These are phyloP conservation scores for Cupressus sempervirens DNA, from an alignment of 75 land plant genomes.

Conservation along the genomic window DNA sequence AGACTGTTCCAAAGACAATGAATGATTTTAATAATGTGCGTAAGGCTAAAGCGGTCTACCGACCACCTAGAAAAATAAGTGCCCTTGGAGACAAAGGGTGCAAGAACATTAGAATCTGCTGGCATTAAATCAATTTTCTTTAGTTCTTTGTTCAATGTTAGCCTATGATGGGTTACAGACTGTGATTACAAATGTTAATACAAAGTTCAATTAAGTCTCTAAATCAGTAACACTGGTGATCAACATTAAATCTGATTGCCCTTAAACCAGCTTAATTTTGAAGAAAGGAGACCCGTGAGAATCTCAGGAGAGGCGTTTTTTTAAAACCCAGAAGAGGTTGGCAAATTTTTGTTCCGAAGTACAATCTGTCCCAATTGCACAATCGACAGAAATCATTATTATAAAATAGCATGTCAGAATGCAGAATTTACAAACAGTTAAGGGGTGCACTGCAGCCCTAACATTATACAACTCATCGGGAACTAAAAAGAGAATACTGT, in stretches of 20 bases:
- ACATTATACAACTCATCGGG: not conserved
- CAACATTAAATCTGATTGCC: too few relatives aligned
- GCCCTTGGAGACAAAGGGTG: too few relatives aligned
- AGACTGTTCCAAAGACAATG: not conserved
- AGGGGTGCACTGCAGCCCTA: not conserved
- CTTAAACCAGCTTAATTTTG: not conserved
- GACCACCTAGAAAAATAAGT: too few relatives aligned
- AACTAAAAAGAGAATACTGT: not conserved
- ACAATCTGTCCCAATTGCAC: not conserved
- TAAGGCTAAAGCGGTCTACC: too few relatives aligned
- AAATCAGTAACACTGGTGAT: too few relatives aligned
- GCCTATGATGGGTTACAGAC: too few relatives aligned
- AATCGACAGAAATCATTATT: not conserved
- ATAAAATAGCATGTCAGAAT: not conserved
- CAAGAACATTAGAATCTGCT: too few relatives aligned
- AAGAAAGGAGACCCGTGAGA: not conserved
- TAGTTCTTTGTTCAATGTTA: too few relatives aligned
- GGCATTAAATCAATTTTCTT: not conserved
- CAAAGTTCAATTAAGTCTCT: too few relatives aligned
- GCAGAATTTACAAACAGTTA: not conserved
- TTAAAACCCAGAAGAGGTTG: not conserved
- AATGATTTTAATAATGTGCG: too few relatives aligned
- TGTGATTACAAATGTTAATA: too few relatives aligned
- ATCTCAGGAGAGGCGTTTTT: not conserved
- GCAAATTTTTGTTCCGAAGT: not conserved